Percentiles rank a stretch among this genome's conserved stretches.
These are phyloP conservation scores for Lachancea sp. DNA, from an alignment of 805 yeast species.

Conservation along the genomic window DNA sequence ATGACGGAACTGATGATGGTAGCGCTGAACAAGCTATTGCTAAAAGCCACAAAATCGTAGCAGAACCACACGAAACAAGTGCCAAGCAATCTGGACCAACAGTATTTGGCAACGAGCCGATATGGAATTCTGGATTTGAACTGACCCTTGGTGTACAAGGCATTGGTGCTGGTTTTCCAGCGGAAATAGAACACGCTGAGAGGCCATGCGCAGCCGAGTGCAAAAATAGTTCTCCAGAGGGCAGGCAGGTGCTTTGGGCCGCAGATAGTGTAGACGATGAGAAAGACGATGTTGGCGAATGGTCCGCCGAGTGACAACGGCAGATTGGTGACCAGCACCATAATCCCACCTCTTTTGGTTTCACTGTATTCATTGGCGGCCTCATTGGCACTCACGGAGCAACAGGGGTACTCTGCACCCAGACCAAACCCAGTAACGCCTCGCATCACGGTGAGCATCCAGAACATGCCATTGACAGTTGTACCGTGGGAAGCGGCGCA, in stretches of 20 bases:
- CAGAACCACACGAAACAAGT: slow-evolving; percentile 74
- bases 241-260: slow-evolving; percentile 42
- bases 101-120: slow-evolving; percentile 52
- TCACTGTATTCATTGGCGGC: slow-evolving; percentile 62
- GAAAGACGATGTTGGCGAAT: slow-evolving; percentile 59
- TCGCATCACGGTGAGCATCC: slow-evolving; percentile 69
- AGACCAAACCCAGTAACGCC: slow-evolving; percentile 76
- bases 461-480: slow-evolving; percentile 54
- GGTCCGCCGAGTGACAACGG: slow-evolving; percentile 77
- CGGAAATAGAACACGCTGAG: slow-evolving; percentile 66
- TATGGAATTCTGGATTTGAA: slow-evolving; percentile 55
- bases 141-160: slow-evolving; percentile 56
- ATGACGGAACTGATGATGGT: slow-evolving; percentile 54
- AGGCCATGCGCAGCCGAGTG: slow-evolving; percentile 63
- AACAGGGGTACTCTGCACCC: slow-evolving; percentile 72
- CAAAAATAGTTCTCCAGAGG: slow-evolving; percentile 66
- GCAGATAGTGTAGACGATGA: slow-evolving; percentile 60
- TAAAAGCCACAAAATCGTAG: slow-evolving; percentile 76
- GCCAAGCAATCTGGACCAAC: slow-evolving; percentile 64
- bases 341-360: slow-evolving; percentile 57
- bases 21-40: slow-evolving; percentile 64
- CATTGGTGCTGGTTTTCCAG: slow-evolving; percentile 60
- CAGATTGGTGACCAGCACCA: slow-evolving; percentile 61
- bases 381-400: slow-evolving; percentile 62
- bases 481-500: slow-evolving; percentile 69